Base-by-base conservation (phyloP, 2,329 filamentous ascomycete species). In the Immersiporthe knoxdaviesiana region DNA sequence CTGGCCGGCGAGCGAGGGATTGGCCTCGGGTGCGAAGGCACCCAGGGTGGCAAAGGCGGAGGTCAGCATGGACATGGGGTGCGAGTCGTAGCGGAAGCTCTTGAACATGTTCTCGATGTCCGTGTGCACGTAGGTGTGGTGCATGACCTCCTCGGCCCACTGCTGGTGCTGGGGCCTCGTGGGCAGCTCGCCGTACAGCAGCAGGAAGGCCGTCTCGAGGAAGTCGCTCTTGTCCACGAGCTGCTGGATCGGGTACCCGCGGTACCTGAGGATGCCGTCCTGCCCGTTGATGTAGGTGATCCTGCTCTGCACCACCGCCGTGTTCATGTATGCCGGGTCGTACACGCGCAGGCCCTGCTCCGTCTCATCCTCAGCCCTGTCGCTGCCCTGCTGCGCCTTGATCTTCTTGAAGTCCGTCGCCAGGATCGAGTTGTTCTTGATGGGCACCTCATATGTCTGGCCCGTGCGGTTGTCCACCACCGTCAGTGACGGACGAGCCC, bases 281-380 rank as follows among this genome's bases (percentile, higher is more conserved):
- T 79, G 80, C 47, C 84, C 84, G 74, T 85, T 84, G 75, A 85
- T 85, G 77, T 85, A 85, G 37, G 83, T 85, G 74, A 85, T 85
- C 63, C 76, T 79, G 73, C 81, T 83, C 77, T 82, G 76, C 27
- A 85, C 80, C 1, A 84, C 84, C 24, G 83, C 83, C 1, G 84
- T 85, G 78, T 85, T 85, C 80, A 84, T 83, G 77, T 84, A 85
- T 2, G 81, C 84, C n/a, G 83, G 83, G 75, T 85, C 84, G 67
- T 79, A 84, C 47, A 85, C 78, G 30, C 83, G 76, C n/a, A 85
- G 80, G 14, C 84, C 84, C 72, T 85, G 82, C 12, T 78, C 78
- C 2, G 81, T 83, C 77, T 84, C 82, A 74, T 84, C 80, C 67
- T 84, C 82, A 12, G 79, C 72, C 80, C 80, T 64, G 78, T 72